Evolutionary conservation across 305 asterid species (phyloP).

Genomic region (Rubia peregrina): DNA sequence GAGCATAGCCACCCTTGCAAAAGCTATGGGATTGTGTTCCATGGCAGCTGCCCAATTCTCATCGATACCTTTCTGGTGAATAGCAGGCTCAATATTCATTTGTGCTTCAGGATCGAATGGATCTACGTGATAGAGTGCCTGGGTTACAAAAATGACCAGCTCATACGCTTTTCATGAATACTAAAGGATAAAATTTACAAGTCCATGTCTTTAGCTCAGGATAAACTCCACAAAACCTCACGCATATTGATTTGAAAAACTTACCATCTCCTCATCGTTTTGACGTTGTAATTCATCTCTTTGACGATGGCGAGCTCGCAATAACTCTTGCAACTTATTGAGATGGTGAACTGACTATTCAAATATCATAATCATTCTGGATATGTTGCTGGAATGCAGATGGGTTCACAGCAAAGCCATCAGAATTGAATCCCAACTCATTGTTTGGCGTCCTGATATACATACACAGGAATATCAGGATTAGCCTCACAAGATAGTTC

Average conservation of each 20-base stretch:
- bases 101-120: slow-evolving; percentile 98
- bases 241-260: slow-evolving; percentile 14
- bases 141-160: slow-evolving; percentile 3
- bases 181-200: neutral
- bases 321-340: slow-evolving; percentile 68
- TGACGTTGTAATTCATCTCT: slow-evolving; percentile 58
- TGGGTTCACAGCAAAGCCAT: slow-evolving; percentile 90
- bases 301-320: slow-evolving; percentile 66
- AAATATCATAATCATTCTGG: slow-evolving; percentile 60
- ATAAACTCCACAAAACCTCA: neutral
- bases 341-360: slow-evolving; percentile 35
- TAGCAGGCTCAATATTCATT: slow-evolving; percentile 84
- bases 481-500: slow-evolving; percentile 14
- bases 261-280: slow-evolving; percentile 89
- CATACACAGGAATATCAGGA: slow-evolving; percentile 14
- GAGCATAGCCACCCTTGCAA: slow-evolving; percentile 97
- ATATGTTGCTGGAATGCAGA: slow-evolving; percentile 86
- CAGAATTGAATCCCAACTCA: slow-evolving; percentile 59
- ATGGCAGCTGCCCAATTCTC: slow-evolving; percentile 96
- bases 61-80: slow-evolving; percentile 96
- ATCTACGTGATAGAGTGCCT: slow-evolving; percentile 94
- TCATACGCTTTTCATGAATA: slow-evolving; percentile 1
- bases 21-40: slow-evolving; percentile 94
- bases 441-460: slow-evolving; percentile 39
- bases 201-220: neutral